These are phyloP conservation scores for Fusarium lyarnte DNA, from an alignment of 2,329 filamentous ascomycete species.

Conservation along the genomic window DNA sequence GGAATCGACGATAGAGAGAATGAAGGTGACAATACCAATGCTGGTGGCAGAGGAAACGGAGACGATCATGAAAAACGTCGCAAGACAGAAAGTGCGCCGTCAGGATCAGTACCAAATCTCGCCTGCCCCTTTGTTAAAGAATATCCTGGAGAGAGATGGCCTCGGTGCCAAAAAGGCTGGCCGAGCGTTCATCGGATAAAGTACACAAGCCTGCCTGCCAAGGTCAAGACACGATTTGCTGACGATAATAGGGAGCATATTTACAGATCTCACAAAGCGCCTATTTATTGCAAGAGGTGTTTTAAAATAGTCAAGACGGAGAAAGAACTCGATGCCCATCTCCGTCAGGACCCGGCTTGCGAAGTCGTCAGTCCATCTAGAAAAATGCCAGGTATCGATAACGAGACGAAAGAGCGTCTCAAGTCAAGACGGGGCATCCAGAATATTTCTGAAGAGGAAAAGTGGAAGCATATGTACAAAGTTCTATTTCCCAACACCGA, in stretches of 20 bases:
- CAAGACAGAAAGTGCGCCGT: neutral
- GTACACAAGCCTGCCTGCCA: neutral
- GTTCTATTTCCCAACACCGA: conserved; percentile 9
- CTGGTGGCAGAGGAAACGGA: conserved; percentile 5
- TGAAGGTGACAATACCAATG: neutral
- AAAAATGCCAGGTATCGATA: conserved; percentile 6
- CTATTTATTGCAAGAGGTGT: conserved; percentile 21
- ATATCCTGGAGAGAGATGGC: conserved; percentile 7
- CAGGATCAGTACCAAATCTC: neutral
- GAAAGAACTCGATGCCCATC: conserved; percentile 5
- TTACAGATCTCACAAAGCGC: conserved; percentile 8
- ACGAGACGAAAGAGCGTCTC: neutral
- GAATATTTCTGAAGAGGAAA: conserved; percentile 6
- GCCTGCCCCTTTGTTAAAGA: conserved; percentile 27
- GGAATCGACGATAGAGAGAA: conserved; percentile 1
- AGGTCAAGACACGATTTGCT: neutral
- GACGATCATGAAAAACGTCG: conserved; percentile 29
- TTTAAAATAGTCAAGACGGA: neutral
- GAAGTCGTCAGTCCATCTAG: neutral
- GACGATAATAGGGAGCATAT: conserved; percentile 18
- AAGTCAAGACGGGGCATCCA: conserved; percentile 5
- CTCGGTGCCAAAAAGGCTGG: conserved; percentile 9
- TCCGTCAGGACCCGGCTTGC: conserved; percentile 1
- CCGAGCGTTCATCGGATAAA: conserved; percentile 21
- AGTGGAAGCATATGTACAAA: conserved; percentile 25